Conservation (phyloP, 2,329 filamentous ascomycete species). For the Fusarium sp. region DNA sequence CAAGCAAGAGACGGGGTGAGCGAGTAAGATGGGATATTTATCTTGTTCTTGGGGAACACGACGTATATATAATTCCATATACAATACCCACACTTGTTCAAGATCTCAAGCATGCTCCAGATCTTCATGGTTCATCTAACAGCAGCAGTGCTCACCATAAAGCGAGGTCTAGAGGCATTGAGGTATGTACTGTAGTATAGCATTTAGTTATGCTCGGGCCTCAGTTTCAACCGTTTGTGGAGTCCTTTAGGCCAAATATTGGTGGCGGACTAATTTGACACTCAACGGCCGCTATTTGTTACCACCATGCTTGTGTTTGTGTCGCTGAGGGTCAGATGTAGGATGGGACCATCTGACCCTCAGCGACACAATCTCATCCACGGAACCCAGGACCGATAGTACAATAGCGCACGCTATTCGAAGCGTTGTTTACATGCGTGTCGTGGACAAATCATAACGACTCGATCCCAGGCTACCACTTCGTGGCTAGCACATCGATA, state of each 20-base stretch:
- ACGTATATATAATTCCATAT: conserved; percentile 31
- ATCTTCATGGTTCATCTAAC: background rate
- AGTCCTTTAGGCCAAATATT: background rate
- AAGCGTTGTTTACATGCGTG: conserved; percentile 1
- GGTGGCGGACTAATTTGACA: conserved; percentile 12
- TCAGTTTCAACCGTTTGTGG: background rate
- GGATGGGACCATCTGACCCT: no score
- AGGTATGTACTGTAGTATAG: background rate
- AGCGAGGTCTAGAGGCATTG: background rate
- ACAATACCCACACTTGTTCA: conserved; percentile 35
- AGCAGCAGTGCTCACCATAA: background rate
- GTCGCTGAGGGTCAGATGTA: conserved; percentile 1
- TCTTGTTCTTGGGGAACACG: conserved; percentile 11
- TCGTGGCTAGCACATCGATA: conserved; percentile 17
- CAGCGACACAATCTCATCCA: background rate
- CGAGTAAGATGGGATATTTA: conserved; percentile 3
- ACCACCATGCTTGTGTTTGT: background rate
- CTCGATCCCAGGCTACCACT: conserved; percentile 10
- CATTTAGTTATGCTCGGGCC: background rate
- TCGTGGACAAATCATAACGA: conserved; percentile 15
- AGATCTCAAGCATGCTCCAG: conserved; percentile 6
- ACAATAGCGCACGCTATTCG: background rate
- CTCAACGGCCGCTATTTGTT: conserved; percentile 25
- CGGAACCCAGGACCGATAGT: background rate
- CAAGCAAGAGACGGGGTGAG: conserved; percentile 9